Evolutionary conservation across 202 grass and related monocot genomes (phyloP), one percentile per base, ranked within the genome.

Genomic region (Carex sylvatica): DNA sequence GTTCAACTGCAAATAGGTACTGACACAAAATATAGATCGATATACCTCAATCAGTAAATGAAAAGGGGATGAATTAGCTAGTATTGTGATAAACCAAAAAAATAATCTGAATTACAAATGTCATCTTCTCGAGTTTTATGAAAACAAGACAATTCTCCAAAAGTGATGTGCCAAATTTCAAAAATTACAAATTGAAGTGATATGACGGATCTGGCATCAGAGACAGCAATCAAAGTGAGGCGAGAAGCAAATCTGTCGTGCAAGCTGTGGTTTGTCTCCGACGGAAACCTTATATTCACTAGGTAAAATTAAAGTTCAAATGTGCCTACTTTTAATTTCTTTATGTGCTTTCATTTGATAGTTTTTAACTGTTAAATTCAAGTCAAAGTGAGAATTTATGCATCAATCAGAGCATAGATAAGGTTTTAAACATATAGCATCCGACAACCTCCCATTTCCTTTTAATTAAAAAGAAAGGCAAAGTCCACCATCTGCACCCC

Each of bases 261-360:
- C 85, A 92, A 86, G 79, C 90, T 98, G 67, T 94, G 78, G 83
- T 98, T 98, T 80, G 79, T 98, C 82, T 92, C 88, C 81, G 92
- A 91, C 63, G 92, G 86, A 28, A 74, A 87, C 70, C 82, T 94
- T 24, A 94, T 94, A 38, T 91, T 0, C 80, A 86, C 74, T 22
- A 94, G 92, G 95, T 97, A 87, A 60, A 83, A 82, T 15, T 19
- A 42, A 75, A n/a, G 0, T 54, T 28, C 28, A 28, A 28, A 28
- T 28, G 28, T 28, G 28, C 28, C 1, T 28, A 28, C 1, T 28
- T 28, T 28, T 28, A 28, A 28, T 28, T 28, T 28, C 28, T 28
- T 28, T 28, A 28, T 55, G n/a, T 56, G 30, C 12, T 80, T 78
- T 8, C 1, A 49, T 85, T 75, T 85, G 59, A 78, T 23, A 70